These are phyloP conservation scores for Tephrocybe sp. DNA, from an alignment of 768 basidiomycete species.

Conservation along the genomic window DNA sequence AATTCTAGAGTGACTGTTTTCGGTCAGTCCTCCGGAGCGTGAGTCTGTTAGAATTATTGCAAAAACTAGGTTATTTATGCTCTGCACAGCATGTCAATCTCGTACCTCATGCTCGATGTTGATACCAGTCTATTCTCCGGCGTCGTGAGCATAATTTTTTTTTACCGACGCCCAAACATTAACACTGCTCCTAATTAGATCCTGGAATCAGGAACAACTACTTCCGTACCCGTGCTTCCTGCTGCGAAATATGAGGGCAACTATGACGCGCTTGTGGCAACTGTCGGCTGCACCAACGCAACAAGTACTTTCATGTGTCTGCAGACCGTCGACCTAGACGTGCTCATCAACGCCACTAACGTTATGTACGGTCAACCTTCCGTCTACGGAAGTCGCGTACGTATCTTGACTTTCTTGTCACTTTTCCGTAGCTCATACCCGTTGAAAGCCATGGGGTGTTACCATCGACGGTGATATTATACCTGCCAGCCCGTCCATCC, in stretches of 20 bases:
- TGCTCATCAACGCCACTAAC: slow-evolving; percentile 18
- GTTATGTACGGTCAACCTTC: slow-evolving; percentile 15
- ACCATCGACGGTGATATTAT: slow-evolving; percentile 21
- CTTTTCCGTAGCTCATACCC: not conserved
- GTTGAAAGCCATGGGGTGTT: slow-evolving; percentile 17
- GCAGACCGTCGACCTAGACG: slow-evolving; percentile 15
- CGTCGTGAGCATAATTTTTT: slow-evolving; percentile 22
- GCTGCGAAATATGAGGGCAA: slow-evolving; percentile 29
- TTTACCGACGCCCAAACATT: not conserved
- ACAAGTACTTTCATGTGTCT: slow-evolving; percentile 28
- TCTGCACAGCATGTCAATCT: slow-evolving; percentile 25
- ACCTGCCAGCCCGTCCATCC: slow-evolving; percentile 18
- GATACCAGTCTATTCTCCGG: slow-evolving; percentile 31
- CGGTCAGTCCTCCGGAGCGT: slow-evolving; percentile 58
- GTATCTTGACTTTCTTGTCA: not conserved
- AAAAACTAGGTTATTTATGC: not conserved
- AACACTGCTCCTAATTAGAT: slow-evolving; percentile 28
- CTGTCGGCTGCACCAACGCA: slow-evolving; percentile 27
- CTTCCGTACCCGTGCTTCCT: slow-evolving; percentile 27
- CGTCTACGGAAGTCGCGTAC: slow-evolving; percentile 18
- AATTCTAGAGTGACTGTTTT: slow-evolving; percentile 44
- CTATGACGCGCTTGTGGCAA: slow-evolving; percentile 40
- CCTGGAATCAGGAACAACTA: slow-evolving; percentile 39
- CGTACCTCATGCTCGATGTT: slow-evolving; percentile 35
- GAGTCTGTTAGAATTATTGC: slow-evolving; percentile 18